Base-by-base conservation (phyloP, 163 green algal genomes). In the Botryococcus braunii region DNA sequence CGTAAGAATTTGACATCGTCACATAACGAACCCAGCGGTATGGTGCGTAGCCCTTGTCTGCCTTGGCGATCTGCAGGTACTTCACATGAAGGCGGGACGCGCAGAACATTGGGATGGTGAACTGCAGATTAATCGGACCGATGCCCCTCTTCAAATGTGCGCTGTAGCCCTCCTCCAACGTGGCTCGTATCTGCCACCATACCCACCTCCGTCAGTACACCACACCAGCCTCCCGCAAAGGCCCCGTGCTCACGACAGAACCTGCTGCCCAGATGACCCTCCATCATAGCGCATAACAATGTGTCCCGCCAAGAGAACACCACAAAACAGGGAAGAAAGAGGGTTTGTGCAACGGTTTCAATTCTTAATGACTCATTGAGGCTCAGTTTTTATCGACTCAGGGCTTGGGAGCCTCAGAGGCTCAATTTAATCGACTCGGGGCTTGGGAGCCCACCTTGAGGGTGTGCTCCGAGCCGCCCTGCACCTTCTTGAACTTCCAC, bases 21-120 rank as follows among this genome's bases (percentile, higher is more conserved):
- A 97, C 89, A 76, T 97, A 97, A 3, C 93, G 74, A 68, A 98
- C 91, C 93, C 93, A 98, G 31, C 93, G 77, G 47, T 86, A 86
- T 11, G 91, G 89, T 69, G 89, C 86, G 73, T 91, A 92, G 46
- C 76, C 81, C 72, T 89, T 91, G 47, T 91, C 83, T 27, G 84
- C 76, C 69, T 93, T 92, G 58, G 93, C 40, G 55, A 96, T 95
- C 78, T 95, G 91, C 74, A 97, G 79, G 76, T 98, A 98, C 70
- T 91, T 86, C 37, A 98, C 88, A 35, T 83, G 70, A 60, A 97
- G 81, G 9, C 86, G 77, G 8, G 83, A 93, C 2, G 80, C 79
- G 56, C 74, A 84, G 75, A 86, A 92, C 85, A 91, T 95, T 41
- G 88, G 88, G 35, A 95, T 89, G 41, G 79, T 91, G 78, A 98